Evolutionary conservation across 2,329 filamentous ascomycete genomes (phyloP), one percentile per base, ranked within the genome.

Genomic region (Periconia sp.): DNA sequence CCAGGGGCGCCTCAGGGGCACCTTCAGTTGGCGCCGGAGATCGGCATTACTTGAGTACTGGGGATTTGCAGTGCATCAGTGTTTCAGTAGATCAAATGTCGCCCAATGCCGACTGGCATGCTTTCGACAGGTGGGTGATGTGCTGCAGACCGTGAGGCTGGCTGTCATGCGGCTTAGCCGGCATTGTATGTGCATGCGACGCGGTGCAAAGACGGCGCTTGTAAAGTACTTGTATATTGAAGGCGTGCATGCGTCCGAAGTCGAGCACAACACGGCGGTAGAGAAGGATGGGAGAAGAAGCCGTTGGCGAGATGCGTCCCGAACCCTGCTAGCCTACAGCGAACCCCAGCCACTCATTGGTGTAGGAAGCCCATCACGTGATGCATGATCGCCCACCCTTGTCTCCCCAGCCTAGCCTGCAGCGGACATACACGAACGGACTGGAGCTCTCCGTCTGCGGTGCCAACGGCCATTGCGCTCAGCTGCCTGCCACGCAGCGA

Each of bases 171-270:
- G 11, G 25, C 11, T 11, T 13, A 12, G 25, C 25, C 5, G 25
- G 25, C 25, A 6, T 28, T 5, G 25, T 12, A 13, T 11, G 12
- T 28, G 19, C 19, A 22, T 4, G 17, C n/a, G 26, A 17, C 17
- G 26, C 21, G 37, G 30, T 30, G 40, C 12, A 38, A 23, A 22
- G 10, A n/a, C n/a, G 21, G 30, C 25, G 21, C 11, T 28, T 18
- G 24, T 39, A 33, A 24, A 37, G 34, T 47, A 19, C 26, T 23
- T 30, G 33, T 40, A 35, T 26, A 54, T 54, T 44, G 37, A 22
- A 21, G 38, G 24, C 39, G 24, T 50, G 46, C 45, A 50, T 52
- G 42, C 48, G 40, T 43, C 45, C 35, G 32, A 40, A 24, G 24
- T 36, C n/a, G 33, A 24, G 43, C 34, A 19, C 8, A 36, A 40